Evolutionary conservation across 768 basidiomycete genomes (phyloP), one percentile per base, ranked within the genome.

Genomic region (Dioszegia aurantiaca): DNA sequence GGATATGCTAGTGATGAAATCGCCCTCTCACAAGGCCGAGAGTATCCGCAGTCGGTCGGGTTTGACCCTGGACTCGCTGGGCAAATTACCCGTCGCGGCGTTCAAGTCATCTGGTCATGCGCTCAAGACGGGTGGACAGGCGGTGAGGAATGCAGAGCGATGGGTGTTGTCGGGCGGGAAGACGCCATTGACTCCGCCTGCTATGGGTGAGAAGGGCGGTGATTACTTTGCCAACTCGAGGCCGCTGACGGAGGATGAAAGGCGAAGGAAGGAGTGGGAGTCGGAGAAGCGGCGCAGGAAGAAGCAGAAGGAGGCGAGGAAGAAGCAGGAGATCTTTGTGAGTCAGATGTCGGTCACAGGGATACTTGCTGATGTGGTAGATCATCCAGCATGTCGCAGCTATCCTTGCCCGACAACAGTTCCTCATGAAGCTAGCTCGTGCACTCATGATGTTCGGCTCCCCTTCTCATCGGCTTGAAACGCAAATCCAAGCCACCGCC

Each of bases 391-490:
- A 91, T 64, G 86, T 90, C 27, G 89, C 89, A 1, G 85, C 86
- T 14, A 84, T 91, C 73, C 77, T 87, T 42, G 83, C 86, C 60
- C 83, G 93, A 56, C 90, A 93, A 63, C 84, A 85, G 55, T 97
- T 94, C 77, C 78, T 95, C 31, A 82, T 91, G 72, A 89, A 85
- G 71, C 82, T 95, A 26, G 89, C 90, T 16, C 83, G 86, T 60
- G 85, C 89, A 17, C 80, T 95, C 39, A 92, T 97, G 88, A 85
- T 85, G 79, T 93, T 89, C 70, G 90, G 91, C 4, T 89, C 91
- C 17, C 90, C 91, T 0, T 90, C 89, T 23, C 93, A 97, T 78
- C 85, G 93, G 30, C 88, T 97, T 59, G 91, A 94, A 77, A 87
- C 90, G 2, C 92, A 95, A 73, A 84, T 97, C 37, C 81, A 87